phyloP scores from a whole-genome alignment of 805 yeast species.

The Sporopachydermia lactativora region DNA sequence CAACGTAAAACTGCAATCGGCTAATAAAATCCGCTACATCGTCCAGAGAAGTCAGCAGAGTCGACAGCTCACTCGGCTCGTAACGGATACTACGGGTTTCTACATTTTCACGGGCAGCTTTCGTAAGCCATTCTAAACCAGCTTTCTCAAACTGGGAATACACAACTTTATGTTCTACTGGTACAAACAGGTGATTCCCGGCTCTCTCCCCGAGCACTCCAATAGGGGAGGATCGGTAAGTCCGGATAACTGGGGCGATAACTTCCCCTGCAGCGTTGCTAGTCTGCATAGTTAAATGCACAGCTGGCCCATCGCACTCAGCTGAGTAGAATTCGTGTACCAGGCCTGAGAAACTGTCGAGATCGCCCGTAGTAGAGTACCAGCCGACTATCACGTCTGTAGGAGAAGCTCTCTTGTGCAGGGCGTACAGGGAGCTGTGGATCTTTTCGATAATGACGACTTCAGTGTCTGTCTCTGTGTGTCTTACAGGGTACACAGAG shows the following conservation, averaged over 20 bases:
- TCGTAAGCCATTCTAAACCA: conserved; percentile 33
- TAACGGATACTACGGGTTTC: conserved; percentile 18
- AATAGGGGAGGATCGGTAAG: conserved; percentile 68
- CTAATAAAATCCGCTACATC: conserved; percentile 29
- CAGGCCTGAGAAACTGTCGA: conserved; percentile 61
- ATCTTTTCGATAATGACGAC: conserved; percentile 65
- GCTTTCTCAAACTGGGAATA: conserved; percentile 46
- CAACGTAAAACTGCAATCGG: conserved; percentile 1
- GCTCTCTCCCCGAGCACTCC: conserved; percentile 33
- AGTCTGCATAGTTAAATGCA: conserved; percentile 62
- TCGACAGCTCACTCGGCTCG: conserved; percentile 11
- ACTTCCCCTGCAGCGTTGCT: conserved; percentile 30
- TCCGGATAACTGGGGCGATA: conserved; percentile 38
- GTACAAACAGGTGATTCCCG: conserved; percentile 52
- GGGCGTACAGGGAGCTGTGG: conserved; percentile 53
- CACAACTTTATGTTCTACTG: conserved; percentile 52
- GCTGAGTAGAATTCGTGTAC: conserved; percentile 71
- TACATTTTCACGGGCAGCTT: conserved; percentile 19
- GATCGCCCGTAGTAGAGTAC: conserved; percentile 49
- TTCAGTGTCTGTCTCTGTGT: conserved; percentile 59
- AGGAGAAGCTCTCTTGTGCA: conserved; percentile 68
- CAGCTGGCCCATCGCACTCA: conserved; percentile 58
- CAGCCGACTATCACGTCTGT: conserved; percentile 73
- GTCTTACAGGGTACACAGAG: conserved; percentile 73
- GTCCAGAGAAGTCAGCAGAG: conserved; percentile 21